These are phyloP conservation scores for Evansstolkia leycettana DNA, from an alignment of 495 filamentous ascomycete genomes.

Conservation along the genomic window DNA sequence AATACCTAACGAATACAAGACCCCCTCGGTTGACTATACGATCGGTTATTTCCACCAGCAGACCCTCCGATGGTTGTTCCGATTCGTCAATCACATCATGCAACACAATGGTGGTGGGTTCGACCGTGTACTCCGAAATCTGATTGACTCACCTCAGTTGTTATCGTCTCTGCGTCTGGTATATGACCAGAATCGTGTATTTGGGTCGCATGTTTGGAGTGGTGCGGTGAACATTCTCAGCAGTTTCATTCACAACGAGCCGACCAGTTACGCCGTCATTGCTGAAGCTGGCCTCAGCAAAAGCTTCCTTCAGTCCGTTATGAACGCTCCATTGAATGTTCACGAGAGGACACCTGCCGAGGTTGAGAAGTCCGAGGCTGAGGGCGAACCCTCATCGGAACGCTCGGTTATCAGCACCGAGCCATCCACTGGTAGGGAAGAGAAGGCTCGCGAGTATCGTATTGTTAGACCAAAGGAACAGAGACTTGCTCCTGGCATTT, in stretches of 20 bases:
- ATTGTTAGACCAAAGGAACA: conserved; percentile 20
- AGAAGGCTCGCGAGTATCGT: conserved; percentile 20
- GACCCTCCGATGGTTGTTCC: conserved; percentile 83
- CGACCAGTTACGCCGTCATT: conserved; percentile 91
- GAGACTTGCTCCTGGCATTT: conserved; percentile 58
- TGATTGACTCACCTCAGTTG: conserved; percentile 85
- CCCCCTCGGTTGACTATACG: conserved; percentile 74
- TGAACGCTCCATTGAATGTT: conserved; percentile 32
- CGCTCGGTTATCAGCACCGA: conserved; percentile 8
- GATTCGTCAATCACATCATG: conserved; percentile 94
- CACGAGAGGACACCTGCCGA: conserved; percentile 19
- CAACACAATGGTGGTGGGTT: conserved; percentile 70
- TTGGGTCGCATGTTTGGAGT: conserved; percentile 89
- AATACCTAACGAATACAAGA: conserved; percentile 66
- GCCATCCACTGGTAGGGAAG: conserved; percentile 6
- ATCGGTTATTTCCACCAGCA: conserved; percentile 89
- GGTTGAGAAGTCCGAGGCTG: conserved; percentile 7
- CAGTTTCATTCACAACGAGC: conserved; percentile 97
- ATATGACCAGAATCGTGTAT: conserved; percentile 64
- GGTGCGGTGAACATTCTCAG: conserved; percentile 80
- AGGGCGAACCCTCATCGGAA: conserved; percentile 8
- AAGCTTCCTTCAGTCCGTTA: conserved; percentile 69
- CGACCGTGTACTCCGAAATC: conserved; percentile 78
- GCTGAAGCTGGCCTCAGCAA: conserved; percentile 85
- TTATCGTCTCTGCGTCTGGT: conserved; percentile 66